Evolutionary conservation across 495 filamentous ascomycete genomes (phyloP), one percentile per base, ranked within the genome.

Genomic region (Apodospora peruviana): DNA sequence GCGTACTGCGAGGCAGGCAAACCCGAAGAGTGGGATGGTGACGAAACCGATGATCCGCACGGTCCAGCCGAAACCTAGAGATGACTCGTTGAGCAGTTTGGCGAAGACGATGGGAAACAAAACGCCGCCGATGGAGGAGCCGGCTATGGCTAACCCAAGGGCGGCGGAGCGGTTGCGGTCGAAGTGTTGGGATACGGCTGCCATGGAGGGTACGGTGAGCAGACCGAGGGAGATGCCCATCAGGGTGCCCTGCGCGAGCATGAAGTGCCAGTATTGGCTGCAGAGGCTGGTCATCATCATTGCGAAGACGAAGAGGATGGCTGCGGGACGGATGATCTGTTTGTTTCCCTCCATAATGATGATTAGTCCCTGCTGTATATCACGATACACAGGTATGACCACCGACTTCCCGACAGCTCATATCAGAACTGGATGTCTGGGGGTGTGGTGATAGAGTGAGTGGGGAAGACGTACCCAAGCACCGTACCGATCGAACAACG

Each of bases 261-360:
- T 64, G 52, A 87, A 79, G 40, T 87, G 80, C 53, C 73, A 86
- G 61, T 79, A 82, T 32, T 75, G 40, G 3, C 59, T 63, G 58
- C 80, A 84, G 1, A 86, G 58, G 17, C 73, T 79, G 0, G 61
- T 69, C 74, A 85, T 78, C 75, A 87, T 80, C 19, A 70, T 58
- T 22, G 64, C 47, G 40, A 69, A 51, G 19, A 77, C 48, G 43
- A 71, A 70, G 1, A 62, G 10, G 20, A 72, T 29, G 1, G 62
- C 62, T 11, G 63, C 64, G 0, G 67, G 67, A 0, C 62, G 67
- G 29, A 79, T 64, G 34, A 73, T 53, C 69, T 85, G 87, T 39
- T 16, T 10, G 5, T 12, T n/a, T n/a, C n/a, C n/a, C n/a, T n/a
- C n/a, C n/a, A n/a, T n/a, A n/a, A n/a, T n/a, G n/a, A n/a, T n/a